A percentile compares a stretch with the other conserved stretches of the same genome.
These are phyloP conservation scores for Sporothrix pallida DNA, from an alignment of 2,329 filamentous ascomycete genomes.

Conservation along the genomic window DNA sequence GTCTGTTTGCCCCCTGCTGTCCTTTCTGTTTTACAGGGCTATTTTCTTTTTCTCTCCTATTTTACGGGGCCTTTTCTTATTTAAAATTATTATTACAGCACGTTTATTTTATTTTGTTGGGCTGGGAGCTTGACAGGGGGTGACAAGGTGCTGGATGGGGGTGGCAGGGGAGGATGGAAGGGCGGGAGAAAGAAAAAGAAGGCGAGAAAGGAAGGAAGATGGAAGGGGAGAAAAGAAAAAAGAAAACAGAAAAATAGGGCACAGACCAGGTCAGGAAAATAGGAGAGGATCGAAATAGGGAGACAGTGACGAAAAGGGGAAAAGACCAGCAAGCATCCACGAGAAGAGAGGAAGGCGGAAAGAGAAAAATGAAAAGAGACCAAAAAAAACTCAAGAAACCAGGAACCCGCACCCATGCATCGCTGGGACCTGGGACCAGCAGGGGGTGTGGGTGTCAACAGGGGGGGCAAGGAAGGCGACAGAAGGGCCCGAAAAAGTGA, in stretches of 20 bases:
- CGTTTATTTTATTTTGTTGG: constrained; percentile 17
- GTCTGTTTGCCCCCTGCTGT: neutral
- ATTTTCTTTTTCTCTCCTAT: neutral
- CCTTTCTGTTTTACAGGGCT: too few species aligned
- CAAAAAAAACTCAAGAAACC: constrained; percentile 27
- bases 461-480: neutral
- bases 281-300: neutral
- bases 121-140: constrained; percentile 21
- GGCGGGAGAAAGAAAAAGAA: constrained; percentile 22
- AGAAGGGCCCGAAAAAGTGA: neutral
- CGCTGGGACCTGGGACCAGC: constrained; percentile 22
- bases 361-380: constrained; percentile 1
- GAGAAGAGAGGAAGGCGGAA: neutral
- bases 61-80: constrained; percentile 4
- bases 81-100: neutral
- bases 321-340: constrained; percentile 7
- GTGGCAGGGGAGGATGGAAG: constrained; percentile 11
- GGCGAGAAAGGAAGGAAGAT: constrained; percentile 22
- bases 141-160: neutral
- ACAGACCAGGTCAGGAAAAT: neutral
- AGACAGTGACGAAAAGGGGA: constrained; percentile 9
- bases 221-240: neutral
- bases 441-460: constrained; percentile 9
- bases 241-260: neutral
- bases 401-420: constrained; percentile 37